A percentile compares a stretch with the other conserved stretches of the same genome.
Conservation (phyloP, 2,329 filamentous ascomycete genomes). For the Penicillium sp. region DNA sequence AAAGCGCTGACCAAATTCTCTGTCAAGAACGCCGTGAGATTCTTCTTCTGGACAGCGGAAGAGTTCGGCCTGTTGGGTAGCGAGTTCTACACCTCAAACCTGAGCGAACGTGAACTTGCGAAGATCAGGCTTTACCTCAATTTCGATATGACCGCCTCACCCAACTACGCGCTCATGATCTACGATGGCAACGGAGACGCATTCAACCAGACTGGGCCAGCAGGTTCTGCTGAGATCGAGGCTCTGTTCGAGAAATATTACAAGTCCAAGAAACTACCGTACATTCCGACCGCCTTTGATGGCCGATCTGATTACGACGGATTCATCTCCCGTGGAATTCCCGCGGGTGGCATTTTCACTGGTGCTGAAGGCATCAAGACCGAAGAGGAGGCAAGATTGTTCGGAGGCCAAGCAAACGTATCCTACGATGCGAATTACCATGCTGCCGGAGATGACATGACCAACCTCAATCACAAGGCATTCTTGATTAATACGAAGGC, state of each 20-base stretch:
- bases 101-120: constrained; percentile 51
- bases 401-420: constrained; percentile 67
- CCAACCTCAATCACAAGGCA: constrained; percentile 50
- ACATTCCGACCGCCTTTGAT: constrained; percentile 71
- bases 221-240: constrained; percentile 68
- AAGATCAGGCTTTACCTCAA: constrained; percentile 68
- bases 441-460: constrained; percentile 51
- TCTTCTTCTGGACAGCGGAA: constrained; percentile 65
- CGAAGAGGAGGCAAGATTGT: constrained; percentile 60
- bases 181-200: constrained; percentile 50
- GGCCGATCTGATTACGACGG: constrained; percentile 77
- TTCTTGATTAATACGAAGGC: constrained; percentile 29
- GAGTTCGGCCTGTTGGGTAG: constrained; percentile 64
- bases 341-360: constrained; percentile 72
- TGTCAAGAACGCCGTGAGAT: constrained; percentile 68
- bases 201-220: constrained; percentile 55
- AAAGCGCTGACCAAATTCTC: constrained; percentile 67
- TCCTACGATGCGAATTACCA: constrained; percentile 60
- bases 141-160: constrained; percentile 68
- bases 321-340: constrained; percentile 71
- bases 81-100: constrained; percentile 55
- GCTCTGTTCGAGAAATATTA: constrained; percentile 69
- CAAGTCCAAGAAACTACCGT: constrained; percentile 59
- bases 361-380: constrained; percentile 78
- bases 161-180: constrained; percentile 58